Evolutionary conservation across 768 basidiomycete genomes (phyloP).

Genomic region (Leucosporidium yakuticum): DNA sequence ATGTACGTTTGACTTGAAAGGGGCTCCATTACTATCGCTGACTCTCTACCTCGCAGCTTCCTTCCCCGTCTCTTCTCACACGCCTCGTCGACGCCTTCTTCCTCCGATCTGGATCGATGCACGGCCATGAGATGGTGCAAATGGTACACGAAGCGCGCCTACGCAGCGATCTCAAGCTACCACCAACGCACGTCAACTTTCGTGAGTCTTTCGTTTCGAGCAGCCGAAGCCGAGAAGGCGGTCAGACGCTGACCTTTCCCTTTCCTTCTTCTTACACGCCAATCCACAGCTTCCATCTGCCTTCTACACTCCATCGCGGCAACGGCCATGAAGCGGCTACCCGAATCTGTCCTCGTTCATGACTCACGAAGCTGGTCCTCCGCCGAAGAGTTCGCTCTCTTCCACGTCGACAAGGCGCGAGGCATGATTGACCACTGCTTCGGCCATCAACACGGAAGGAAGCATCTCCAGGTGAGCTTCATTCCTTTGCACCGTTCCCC

Average conservation of each 20-base stretch:
- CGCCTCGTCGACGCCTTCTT: conserved; percentile 36
- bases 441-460: neutral
- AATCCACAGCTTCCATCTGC: conserved; percentile 18
- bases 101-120: conserved; percentile 9
- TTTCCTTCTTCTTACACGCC: conserved; percentile 25
- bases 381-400: conserved; percentile 14
- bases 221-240: neutral
- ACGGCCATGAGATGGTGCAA: neutral
- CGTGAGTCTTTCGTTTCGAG: neutral
- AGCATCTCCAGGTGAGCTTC: neutral
- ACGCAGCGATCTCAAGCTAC: neutral
- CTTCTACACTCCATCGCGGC: conserved; percentile 34
- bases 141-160: conserved; percentile 29
- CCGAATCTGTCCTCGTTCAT: conserved; percentile 7
- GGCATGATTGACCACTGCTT: neutral
- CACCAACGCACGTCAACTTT: neutral
- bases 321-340: conserved; percentile 22
- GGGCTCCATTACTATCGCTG: no score
- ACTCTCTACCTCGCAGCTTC: neutral
- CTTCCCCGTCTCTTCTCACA: conserved; percentile 23
- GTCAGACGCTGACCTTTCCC: conserved; percentile 1
- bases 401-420: conserved; percentile 26
- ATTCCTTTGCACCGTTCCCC: conserved; percentile 13
- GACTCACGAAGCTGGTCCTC: conserved; percentile 14
- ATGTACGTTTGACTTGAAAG: neutral